Base-by-base conservation (phyloP, 176 grass and related monocot genomes). In the Rhynchospora tenuis region DNA sequence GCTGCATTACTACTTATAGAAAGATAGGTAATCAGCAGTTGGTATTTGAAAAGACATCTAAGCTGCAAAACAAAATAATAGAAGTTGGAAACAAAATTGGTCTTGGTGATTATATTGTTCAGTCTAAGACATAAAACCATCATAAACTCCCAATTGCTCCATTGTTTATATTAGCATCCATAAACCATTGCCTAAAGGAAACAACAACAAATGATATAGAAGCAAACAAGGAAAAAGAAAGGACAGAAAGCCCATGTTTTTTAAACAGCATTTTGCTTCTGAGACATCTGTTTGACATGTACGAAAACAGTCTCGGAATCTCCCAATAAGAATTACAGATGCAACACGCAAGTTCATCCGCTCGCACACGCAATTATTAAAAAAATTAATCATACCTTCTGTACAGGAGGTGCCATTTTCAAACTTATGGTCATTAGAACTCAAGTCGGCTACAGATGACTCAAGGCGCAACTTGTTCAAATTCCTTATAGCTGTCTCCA, bases 401-500 rank as follows among this genome's bases (percentile, higher is more conserved):
- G 42, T 29, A 52, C 29, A 48, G 20, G 68, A 43, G 2, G 86
- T 81, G 1, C 81, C 81, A 26, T 87, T 91, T 91, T 91, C 87
- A 47, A 73, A 75, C 69, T 78, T 56, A 57, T 55, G 76, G 46
- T 72, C 66, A 80, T 74, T 67, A 52, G 95, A 76, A 62, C 45
- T 74, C 80, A 83, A 86, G 82, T 81, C 63, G 26, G 67, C 74
- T 46, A 85, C 84, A 31, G 85, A 62, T 45, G 90, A 91, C 64
- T 87, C 92, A 16, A 94, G 83, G n/a, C 65, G 82, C 58, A 93
- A 83, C 33, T 93, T 83, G 64, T 84, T 88, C 87, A 98, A 86
- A 81, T 87, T 93, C 85, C 92, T 87, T 79, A 98, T 94, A 78
- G 95, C 89, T 58, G 87, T 85, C 86, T 98, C 95, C 66, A 98